Base-by-base conservation (phyloP, 1,284 basidiomycete genomes). In the Leccinum fallax region DNA sequence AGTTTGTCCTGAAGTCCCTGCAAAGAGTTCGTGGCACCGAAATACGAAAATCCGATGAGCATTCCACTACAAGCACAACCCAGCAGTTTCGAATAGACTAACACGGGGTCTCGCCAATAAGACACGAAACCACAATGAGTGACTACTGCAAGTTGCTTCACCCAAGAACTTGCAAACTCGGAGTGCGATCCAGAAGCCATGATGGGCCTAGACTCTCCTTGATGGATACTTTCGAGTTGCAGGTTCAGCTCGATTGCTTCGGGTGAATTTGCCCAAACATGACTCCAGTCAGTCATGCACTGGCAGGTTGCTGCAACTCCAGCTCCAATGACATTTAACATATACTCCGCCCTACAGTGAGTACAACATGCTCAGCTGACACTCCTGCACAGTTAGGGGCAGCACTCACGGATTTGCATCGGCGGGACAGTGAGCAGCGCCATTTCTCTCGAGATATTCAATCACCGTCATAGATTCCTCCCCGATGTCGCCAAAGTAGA, bases 1-100 rank as follows among this genome's bases (percentile, higher is more conserved):
- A 94, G 82, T 76, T 93, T 91, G 74, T 92, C 89, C 74, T 94
- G 91, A 0, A 88, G 85, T 43, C 91, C 92, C 65, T 90, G 86
- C 57, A 88, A 80, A 6, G 83, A 82, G 61, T 85, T 81, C 62
- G 85, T 83, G 0, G 86, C 76, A 57, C 86, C 79, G 81, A 81
- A 94, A 80, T 93, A 85, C 8, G 83, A 81, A 64, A 85, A 83
- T 2, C 85, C 86, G 55, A 87, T 84, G 68, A 90, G 82, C 0
- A 91, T 75, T 5, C 84, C 85, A 1, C 78, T 72, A 2, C 78
- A 67, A 57, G 83, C 74, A 66, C 84, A 86, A 38, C 87, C 71
- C 13, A 77, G 74, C 13, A 93, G 69, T 76, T 95, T 94, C 28
- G 90, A 84, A 73, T 89, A 82, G 53, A 95, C 78, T 69, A 94